Evolutionary conservation across 2,329 filamentous ascomycete genomes (phyloP), one percentile per base, ranked within the genome.

Genomic region (Escovopsis sp.): DNA sequence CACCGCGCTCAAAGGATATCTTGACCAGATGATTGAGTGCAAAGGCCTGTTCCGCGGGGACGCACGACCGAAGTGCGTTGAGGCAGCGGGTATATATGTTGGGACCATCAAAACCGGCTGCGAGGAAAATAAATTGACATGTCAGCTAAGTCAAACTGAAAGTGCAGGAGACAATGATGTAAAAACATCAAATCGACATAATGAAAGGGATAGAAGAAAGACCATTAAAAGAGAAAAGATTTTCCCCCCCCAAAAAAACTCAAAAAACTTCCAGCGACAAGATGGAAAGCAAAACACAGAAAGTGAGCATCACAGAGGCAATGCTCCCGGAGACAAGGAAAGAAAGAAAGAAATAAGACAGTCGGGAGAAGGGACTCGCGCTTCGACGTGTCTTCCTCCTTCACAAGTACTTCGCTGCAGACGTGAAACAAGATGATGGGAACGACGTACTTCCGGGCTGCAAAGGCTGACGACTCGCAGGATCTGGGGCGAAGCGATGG

Each of bases 21-120:
- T 94, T 93, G 40, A 96, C 86, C 4, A 96, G 62, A 48, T 96
- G 88, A 48, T 93, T 85, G 10, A 96, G 64, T 0, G 86, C 88
- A 57, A 92, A 96, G n/a, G 84, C 77, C 48, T 94, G 81, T 52
- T 98, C 88, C 11, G 77, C 70, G 4, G 71, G 70, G 18, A 93
- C 73, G 3, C 75, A 74, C 12, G 85, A 94, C 42, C 82, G 80
- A 18, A 98, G 62, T 4, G 87, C 79, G 45, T 87, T 77, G 27
- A 93, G 69, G 42, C 85, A 92, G 30, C 87, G 78, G 33, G 88
- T 79, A 51, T 94, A 96, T 43, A 94, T 94, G 50, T 92, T 90
- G 2, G 83, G 82, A 1, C 83, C 83, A 41, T 81, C 76, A 46
- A 76, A 80, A 6, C 73, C 72, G 45, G 59, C 63, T 65, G 42